Conservation (phyloP, 73 alveolate genomes). For the Paramecium sexaurelia region DNA sequence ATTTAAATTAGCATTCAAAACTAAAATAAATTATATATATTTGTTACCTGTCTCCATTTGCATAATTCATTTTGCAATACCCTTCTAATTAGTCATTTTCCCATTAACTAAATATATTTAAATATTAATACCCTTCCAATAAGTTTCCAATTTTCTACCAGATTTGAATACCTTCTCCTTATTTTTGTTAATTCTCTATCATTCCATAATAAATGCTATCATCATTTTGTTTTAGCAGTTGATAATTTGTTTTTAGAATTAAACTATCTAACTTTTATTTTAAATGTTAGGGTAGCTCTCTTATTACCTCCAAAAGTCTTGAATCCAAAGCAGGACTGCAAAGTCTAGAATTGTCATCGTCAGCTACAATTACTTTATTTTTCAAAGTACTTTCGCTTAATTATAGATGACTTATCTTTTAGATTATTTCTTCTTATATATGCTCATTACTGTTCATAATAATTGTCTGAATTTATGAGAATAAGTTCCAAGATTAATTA, state of each 20-base stretch:
- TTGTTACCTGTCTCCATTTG: constrained; percentile 51
- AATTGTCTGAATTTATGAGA: not conserved
- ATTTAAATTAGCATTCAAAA: constrained; percentile 4
- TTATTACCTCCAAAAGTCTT: not conserved
- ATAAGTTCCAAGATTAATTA: not conserved
- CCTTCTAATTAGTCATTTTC: constrained; percentile 34
- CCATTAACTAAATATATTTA: constrained; percentile 19
- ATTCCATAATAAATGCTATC: constrained; percentile 5
- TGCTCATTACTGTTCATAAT: not conserved
- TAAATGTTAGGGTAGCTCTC: not conserved
- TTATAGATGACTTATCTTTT: not conserved
- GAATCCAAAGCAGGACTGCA: not conserved
- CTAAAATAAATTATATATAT: not conserved
- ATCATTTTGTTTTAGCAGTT: not conserved
- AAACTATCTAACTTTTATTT: not conserved
- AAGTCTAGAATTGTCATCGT: constrained; percentile 7
- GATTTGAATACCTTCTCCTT: constrained; percentile 24
- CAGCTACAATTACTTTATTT: constrained; percentile 4
- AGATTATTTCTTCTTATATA: not conserved
- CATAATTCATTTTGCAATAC: not conserved
- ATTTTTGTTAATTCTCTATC: not conserved
- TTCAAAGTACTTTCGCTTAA: not conserved
- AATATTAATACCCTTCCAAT: constrained; percentile 5
- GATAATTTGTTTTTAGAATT: not conserved
- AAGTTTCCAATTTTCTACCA: constrained; percentile 2